Evolutionary conservation across 1,139 yeast genomes (phyloP), one percentile per base, ranked within the genome.

Genomic region (Pichia sp.): DNA sequence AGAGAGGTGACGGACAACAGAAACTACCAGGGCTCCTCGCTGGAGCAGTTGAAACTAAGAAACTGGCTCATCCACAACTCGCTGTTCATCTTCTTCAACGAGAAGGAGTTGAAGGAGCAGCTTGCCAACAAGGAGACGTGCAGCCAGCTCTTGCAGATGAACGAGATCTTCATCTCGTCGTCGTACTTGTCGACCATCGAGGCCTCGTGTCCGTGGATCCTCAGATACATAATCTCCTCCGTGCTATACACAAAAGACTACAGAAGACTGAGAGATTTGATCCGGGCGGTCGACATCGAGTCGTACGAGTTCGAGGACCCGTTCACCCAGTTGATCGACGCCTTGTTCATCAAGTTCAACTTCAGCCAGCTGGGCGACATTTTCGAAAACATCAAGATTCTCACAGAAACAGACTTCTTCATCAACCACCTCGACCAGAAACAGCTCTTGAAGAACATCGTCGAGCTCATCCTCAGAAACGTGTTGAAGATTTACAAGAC

Each of bases 51-150:
- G 53, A 82, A 81, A 66, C 74, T 80, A 62, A 79, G 86, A 65
- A 77, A 84, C 30, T 82, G 87, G 86, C 72, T 82, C 57, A 77
- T 82, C 64, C 87, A 83, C 70, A 82, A 86, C 82, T 73, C 85
- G 2, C 72, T 83, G 54, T 83, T 81, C 72, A 82, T 83, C 56
- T 79, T 79, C 64, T 80, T 80, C 72, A 78, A 77, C 65, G 55
- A 51, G 41, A 57, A 53, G 23, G 56, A 57, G 30, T 34, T 51
- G 67, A 69, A 52, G 75, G 49, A 51, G 3, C 50, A 52, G 42
- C 8, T 7, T 16, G 10, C 23, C 4, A 73, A 53, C 67, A 71
- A 56, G 3, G 81, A 82, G 36, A 11, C 8, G 5, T 23, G 13
- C 3, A 36, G 31, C 15, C 53, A 50, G 34, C 44, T 57, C 13